Evolutionary conservation across 1,139 yeast species (phyloP).

Genomic region (Blastobotrys illinoisensis): DNA sequence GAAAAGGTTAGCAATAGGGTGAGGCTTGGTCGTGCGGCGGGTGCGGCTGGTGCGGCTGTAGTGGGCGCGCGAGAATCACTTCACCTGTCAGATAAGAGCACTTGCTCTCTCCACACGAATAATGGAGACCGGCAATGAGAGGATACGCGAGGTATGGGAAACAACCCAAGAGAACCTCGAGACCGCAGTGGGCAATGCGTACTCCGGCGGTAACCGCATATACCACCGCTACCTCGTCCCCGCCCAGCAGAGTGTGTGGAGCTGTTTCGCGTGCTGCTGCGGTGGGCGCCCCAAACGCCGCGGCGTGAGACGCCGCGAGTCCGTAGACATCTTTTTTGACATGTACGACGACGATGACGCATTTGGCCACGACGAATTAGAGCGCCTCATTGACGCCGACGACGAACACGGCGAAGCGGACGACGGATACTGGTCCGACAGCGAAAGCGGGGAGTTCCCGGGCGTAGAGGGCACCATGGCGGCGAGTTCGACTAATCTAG

Average conservation of each 20-base stretch:
- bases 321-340: constrained; percentile 28
- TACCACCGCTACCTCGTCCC: constrained; percentile 21
- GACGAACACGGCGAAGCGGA: constrained; percentile 6
- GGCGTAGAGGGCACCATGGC: constrained; percentile 1
- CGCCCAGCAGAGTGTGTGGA: constrained; percentile 4
- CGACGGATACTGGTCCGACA: background rate
- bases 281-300: constrained; percentile 14
- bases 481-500: background rate
- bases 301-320: constrained; percentile 18
- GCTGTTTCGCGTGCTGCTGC: constrained; percentile 13
- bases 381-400: constrained; percentile 22
- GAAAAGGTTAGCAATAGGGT: too few relatives aligned
- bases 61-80: background rate
- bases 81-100: background rate
- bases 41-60: background rate
- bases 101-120: background rate
- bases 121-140: constrained; percentile 21
- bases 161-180: constrained; percentile 28
- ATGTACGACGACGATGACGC: constrained; percentile 29
- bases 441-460: background rate
- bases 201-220: constrained; percentile 22
- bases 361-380: constrained; percentile 27
- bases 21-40: too few relatives aligned
- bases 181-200: constrained; percentile 28
- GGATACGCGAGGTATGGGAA: constrained; percentile 25